phyloP scores from a whole-genome alignment of 2,329 filamentous ascomycete species.

The Lachnellula arida region DNA sequence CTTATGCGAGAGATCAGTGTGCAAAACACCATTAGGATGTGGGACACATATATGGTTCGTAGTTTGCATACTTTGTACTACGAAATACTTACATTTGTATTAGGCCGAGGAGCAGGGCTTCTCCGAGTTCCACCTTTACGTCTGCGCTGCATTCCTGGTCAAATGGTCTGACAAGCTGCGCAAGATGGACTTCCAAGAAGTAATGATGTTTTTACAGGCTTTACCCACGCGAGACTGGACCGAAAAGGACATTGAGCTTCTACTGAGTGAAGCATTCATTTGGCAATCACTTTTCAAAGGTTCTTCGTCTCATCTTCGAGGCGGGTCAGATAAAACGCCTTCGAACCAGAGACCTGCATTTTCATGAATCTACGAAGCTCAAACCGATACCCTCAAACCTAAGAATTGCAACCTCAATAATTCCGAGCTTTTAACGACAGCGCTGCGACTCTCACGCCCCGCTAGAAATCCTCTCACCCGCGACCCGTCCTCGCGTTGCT shows the following conservation, averaged over 20 bases:
- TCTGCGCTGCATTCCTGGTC: conserved; percentile 94
- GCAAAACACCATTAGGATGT: conserved; percentile 96
- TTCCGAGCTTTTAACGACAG: not conserved
- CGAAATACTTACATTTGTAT: conserved; percentile 3
- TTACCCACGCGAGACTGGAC: conserved; percentile 92
- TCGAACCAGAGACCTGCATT: conserved; percentile 18
- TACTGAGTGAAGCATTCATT: conserved; percentile 95
- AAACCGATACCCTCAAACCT: not conserved
- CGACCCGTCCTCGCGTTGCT: not conserved
- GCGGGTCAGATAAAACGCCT: conserved; percentile 34
- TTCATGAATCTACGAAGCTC: not conserved
- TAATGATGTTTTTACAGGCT: conserved; percentile 99
- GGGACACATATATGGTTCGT: conserved; percentile 95
- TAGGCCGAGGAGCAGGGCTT: conserved; percentile 98
- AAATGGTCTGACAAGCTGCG: conserved; percentile 96
- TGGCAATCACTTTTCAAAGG: conserved; percentile 98
- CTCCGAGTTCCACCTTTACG: conserved; percentile 96
- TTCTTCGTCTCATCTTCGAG: conserved; percentile 80
- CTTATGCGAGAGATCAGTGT: conserved; percentile 97
- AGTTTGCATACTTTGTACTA: not conserved
- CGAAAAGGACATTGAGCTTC: conserved; percentile 93
- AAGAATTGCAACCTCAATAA: not conserved
- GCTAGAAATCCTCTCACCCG: too few species aligned
- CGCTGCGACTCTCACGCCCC: not conserved
- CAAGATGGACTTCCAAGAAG: conserved; percentile 97